Base-by-base conservation (phyloP, 1,139 yeast genomes). In the Hansenula lynferdii region DNA sequence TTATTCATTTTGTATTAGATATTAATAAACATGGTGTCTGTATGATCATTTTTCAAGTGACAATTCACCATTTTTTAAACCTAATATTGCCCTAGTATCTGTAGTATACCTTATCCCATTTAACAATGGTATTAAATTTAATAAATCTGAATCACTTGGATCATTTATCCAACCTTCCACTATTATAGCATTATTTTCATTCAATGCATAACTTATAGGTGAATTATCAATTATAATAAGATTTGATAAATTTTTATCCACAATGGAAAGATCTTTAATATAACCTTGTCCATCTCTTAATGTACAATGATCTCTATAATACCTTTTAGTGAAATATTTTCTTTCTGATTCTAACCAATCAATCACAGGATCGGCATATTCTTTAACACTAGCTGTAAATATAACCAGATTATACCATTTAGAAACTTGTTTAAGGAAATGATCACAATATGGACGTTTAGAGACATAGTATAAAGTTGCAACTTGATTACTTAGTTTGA, bases 161-260 rank as follows among this genome's bases (percentile, higher is more conserved):
- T 92, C 98, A 54, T 86, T 87, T 46, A 92, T 87, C 98, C 98
- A 92, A 32, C 98, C 97, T 61, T 90, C 97, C 17, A 92, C 87
- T 65, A 84, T 80, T 27, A 92, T 80, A 1, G 96, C 98, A 57
- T 92, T 92, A 50, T 81, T 80, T 46, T 80, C 86, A 57, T 92
- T 92, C 58, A 78, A 64, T 11, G 89, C 82, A 59, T 86, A 92
- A 55, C 95, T 83, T 10, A 87, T 72, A 1, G 97, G 97, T 8
- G 96, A 87, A 62, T 92, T 92, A 63, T 92, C 98, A 40, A 92
- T 72, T 34, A 92, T 84, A 42, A 90, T 68, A 25, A 87, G 78
- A 52, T 81, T 83, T 43, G 82, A 76, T 42, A 87, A 69, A 47
- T 85, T 90, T 33, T 49, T 43, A 42, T 62, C 69, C 17, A 75